These are phyloP conservation scores for Sclerotinia nivalis DNA, from an alignment of 2,329 filamentous ascomycete species.

Conservation along the genomic window DNA sequence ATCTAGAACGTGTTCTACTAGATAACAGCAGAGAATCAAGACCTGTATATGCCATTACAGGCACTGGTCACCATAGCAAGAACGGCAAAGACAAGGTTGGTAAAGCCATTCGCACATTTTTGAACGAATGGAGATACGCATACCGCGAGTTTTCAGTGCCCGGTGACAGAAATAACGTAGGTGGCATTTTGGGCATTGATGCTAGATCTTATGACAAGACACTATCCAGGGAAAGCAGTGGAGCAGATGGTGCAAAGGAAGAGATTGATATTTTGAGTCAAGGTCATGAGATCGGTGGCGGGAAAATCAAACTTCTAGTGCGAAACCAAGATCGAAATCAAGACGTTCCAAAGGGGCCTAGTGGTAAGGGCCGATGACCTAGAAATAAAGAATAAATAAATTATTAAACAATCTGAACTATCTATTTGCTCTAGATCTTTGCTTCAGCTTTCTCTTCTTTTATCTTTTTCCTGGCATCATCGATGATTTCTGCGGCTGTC, in stretches of 20 bases:
- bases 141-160: conserved; percentile 96
- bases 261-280: conserved; percentile 60
- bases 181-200: conserved; percentile 72
- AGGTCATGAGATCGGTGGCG: conserved; percentile 65
- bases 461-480: conserved; percentile 31
- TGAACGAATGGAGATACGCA: conserved; percentile 94
- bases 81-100: conserved; percentile 99
- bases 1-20: conserved; percentile 82
- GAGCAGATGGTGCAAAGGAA: conserved; percentile 41
- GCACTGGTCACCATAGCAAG: conserved; percentile 96
- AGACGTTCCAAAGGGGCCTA: conserved; percentile 39
- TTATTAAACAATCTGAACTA: conserved; percentile 28
- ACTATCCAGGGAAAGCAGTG: conserved; percentile 50
- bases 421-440: conserved; percentile 25
- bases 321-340: conserved; percentile 44
- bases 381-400: conserved; percentile 37
- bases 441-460: conserved; percentile 17
- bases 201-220: conserved; percentile 67
- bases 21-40: conserved; percentile 73
- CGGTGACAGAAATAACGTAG: conserved; percentile 81
- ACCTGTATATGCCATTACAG: conserved; percentile 93
- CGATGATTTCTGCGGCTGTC: conserved; percentile 51
- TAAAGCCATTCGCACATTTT: conserved; percentile 84
- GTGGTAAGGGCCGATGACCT: conserved; percentile 35
- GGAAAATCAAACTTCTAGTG: conserved; percentile 63